These are phyloP conservation scores for Allomyces arbusculus DNA, from an alignment of 192 early-diverging fungal genomes.

Conservation along the genomic window DNA sequence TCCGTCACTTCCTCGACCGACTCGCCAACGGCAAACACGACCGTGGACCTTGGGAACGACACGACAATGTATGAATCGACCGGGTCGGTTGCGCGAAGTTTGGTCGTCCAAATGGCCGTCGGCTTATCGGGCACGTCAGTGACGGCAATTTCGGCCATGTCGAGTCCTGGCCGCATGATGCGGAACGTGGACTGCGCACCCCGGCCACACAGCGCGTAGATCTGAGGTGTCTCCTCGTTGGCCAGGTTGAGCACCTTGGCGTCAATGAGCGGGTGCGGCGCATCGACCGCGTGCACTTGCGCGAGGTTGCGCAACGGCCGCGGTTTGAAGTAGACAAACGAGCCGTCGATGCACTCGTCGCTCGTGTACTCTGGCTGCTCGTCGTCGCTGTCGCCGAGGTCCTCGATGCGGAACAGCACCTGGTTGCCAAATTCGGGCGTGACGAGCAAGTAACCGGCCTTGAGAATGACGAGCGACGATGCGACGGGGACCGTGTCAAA, in stretches of 20 bases:
- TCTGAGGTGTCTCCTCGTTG: slow-evolving; percentile 81
- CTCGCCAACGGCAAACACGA: slow-evolving; percentile 80
- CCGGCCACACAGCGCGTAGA: slow-evolving; percentile 73
- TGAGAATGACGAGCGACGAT: slow-evolving; percentile 58
- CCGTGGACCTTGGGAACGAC: slow-evolving; percentile 75
- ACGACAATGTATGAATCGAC: slow-evolving; percentile 77
- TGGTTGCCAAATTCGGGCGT: slow-evolving; percentile 84
- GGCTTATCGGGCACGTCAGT: slow-evolving; percentile 84
- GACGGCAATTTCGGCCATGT: slow-evolving; percentile 78
- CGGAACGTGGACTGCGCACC: slow-evolving; percentile 61
- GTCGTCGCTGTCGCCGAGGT: slow-evolving; percentile 76
- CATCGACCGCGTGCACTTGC: slow-evolving; percentile 81
- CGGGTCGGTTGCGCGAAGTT: slow-evolving; percentile 18
- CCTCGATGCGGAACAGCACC: slow-evolving; percentile 73
- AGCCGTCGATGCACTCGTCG: slow-evolving; percentile 38
- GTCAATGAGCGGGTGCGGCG: slow-evolving; percentile 58
- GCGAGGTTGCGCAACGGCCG: slow-evolving; percentile 60
- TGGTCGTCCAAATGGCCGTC: slow-evolving; percentile 69
- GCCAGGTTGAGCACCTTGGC: slow-evolving; percentile 71
- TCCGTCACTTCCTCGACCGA: slow-evolving; percentile 81
- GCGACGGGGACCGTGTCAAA: slow-evolving; percentile 86
- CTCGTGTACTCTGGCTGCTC: slow-evolving; percentile 55
- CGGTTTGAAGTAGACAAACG: slow-evolving; percentile 44
- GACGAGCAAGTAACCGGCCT: slow-evolving; percentile 83
- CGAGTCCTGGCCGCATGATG: slow-evolving; percentile 78